These are phyloP conservation scores for Streptanthus diversifolius DNA, from an alignment of 345 rosid species.

Conservation along the genomic window DNA sequence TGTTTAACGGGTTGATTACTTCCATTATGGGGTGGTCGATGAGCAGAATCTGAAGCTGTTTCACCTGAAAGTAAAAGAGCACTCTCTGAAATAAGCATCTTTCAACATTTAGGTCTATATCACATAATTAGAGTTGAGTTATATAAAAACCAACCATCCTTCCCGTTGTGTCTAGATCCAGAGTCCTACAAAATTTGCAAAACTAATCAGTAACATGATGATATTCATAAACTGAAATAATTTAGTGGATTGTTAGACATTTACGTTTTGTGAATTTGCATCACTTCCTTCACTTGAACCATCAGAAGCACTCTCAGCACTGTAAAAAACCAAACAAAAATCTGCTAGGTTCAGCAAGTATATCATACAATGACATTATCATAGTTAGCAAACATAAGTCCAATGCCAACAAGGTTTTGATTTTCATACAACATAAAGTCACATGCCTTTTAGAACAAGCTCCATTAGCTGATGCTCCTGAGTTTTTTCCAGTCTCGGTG, in stretches of 20 bases:
- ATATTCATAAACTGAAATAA: neutral
- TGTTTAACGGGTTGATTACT: slow-evolving; percentile 51
- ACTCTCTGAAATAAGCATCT: neutral
- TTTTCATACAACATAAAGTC: slow-evolving; percentile 11
- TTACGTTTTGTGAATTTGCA: slow-evolving; percentile 77
- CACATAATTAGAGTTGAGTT: neutral
- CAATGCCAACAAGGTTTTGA: neutral
- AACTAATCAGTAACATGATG: slow-evolving; percentile 3
- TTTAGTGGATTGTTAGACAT: slow-evolving; percentile 25
- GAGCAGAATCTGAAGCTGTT: slow-evolving; percentile 58
- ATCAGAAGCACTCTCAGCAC: slow-evolving; percentile 87
- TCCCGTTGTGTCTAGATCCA: slow-evolving; percentile 68
- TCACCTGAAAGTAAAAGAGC: slow-evolving; percentile 41
- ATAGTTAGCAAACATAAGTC: neutral
- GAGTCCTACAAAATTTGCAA: slow-evolving; percentile 44
- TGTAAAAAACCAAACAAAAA: slow-evolving; percentile 31
- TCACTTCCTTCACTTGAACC: slow-evolving; percentile 97
- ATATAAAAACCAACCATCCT: slow-evolving; percentile 49
- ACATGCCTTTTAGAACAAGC: slow-evolving; percentile 78
- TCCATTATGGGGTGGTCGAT: slow-evolving; percentile 62
- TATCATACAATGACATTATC: slow-evolving; percentile 2
- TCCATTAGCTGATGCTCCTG: slow-evolving; percentile 79
- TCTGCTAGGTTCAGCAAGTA: slow-evolving; percentile 27
- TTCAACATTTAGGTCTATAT: neutral
- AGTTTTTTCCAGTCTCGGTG: slow-evolving; percentile 59